Conservation (phyloP, 306 rosid genomes). For the Phaseolus lunatus region DNA sequence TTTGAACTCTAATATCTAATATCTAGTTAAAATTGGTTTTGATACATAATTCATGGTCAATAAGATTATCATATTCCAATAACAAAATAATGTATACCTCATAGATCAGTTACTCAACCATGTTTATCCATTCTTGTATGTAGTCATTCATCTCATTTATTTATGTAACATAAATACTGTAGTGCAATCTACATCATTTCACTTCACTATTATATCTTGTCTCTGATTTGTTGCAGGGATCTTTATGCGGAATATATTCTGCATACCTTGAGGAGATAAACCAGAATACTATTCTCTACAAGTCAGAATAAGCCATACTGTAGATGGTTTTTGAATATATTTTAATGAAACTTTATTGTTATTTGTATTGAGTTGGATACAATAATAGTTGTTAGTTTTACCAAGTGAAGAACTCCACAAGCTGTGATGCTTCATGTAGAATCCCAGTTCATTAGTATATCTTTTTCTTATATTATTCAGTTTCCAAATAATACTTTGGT, state of each 20-base stretch:
- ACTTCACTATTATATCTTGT: constrained; percentile 18
- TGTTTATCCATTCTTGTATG: not conserved
- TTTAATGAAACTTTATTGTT: constrained; percentile 19
- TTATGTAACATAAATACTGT: constrained; percentile 4
- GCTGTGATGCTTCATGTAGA: constrained; percentile 10
- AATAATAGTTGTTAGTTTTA: not conserved
- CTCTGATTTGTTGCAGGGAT: constrained; percentile 76
- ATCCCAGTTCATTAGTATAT: constrained; percentile 16
- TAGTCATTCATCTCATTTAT: constrained; percentile 1
- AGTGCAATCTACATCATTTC: constrained; percentile 15
- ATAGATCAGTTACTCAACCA: not conserved
- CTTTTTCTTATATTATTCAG: not conserved
- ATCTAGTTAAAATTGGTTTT: constrained; percentile 2
- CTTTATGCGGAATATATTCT: constrained; percentile 91
- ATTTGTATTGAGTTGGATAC: constrained; percentile 41
- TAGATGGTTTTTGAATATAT: constrained; percentile 27
- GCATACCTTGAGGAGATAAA: constrained; percentile 82
- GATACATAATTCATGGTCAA: not conserved
- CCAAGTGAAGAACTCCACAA: not conserved
- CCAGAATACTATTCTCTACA: constrained; percentile 32
- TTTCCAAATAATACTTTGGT: not conserved
- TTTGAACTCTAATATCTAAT: not conserved
- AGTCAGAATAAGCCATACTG: constrained; percentile 46
- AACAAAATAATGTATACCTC: not conserved
- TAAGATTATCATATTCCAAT: not conserved